phyloP scores from a whole-genome alignment of 805 yeast species.

The Pichia heedii region DNA sequence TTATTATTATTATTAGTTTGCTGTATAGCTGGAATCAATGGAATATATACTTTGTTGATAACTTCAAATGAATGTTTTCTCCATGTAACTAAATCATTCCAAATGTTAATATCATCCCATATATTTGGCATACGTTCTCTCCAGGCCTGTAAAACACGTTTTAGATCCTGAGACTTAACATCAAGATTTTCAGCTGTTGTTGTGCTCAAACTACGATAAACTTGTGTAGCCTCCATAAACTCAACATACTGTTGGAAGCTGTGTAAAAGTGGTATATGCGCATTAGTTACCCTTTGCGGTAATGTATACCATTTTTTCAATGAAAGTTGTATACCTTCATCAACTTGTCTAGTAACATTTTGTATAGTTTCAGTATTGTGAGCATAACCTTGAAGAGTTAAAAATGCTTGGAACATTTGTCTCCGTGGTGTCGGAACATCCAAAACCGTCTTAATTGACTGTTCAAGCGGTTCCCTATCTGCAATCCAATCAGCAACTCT shows the following conservation, averaged over 20 bases:
- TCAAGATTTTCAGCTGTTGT: slow-evolving; percentile 92
- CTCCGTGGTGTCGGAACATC: slow-evolving; percentile 98
- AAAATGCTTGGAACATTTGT: slow-evolving; percentile 89
- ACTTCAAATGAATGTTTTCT: slow-evolving; percentile 97
- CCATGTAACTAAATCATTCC: slow-evolving; percentile 99
- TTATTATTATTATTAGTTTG: slow-evolving; percentile 65
- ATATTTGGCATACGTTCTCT: slow-evolving; percentile 90
- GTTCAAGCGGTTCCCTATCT: slow-evolving; percentile 89
- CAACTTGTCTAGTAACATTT: slow-evolving; percentile 79
- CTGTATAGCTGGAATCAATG: slow-evolving; percentile 79
- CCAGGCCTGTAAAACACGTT: slow-evolving; percentile 95
- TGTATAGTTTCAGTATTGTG: slow-evolving; percentile 81
- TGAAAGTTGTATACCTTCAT: slow-evolving; percentile 92
- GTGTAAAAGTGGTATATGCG: slow-evolving; percentile 85
- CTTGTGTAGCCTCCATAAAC: slow-evolving; percentile 94
- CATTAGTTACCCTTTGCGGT: slow-evolving; percentile 65
- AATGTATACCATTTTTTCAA: slow-evolving; percentile 88
- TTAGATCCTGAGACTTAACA: slow-evolving; percentile 86
- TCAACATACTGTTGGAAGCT: slow-evolving; percentile 97
- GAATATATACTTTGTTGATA: slow-evolving; percentile 88
- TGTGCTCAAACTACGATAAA: slow-evolving; percentile 75
- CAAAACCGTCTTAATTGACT: slow-evolving; percentile 91
- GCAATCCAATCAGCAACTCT: slow-evolving; percentile 97
- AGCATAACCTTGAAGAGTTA: slow-evolving; percentile 87
- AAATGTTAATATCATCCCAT: slow-evolving; percentile 96